Evolutionary conservation across 208 protist genomes (phyloP), one percentile per base, ranked within the genome.

Genomic region (Herpetomonas samuelpessoai): DNA sequence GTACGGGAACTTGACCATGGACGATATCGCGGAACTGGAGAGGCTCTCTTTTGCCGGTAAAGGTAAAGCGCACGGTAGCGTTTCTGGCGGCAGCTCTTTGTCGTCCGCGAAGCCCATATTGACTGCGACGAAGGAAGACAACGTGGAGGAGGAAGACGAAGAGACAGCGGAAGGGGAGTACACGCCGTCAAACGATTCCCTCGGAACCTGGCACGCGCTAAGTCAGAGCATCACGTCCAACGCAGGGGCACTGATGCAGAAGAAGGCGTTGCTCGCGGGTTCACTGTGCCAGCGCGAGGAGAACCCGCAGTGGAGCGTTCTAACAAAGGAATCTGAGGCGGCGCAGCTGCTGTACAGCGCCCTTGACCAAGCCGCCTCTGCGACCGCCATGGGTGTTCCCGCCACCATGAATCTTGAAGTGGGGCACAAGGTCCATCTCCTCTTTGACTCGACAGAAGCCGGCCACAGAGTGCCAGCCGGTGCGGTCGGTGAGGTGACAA

Each of bases 311-410:
- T 75, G 71, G 38, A 68, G 71, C 29, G 78, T 79, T 30, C 68
- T 95, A 25, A n/a, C n/a, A n/a, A 91, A 91, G 66, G 78, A 81
- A 24, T 76, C 72, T 19, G 86, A 95, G 57, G 72, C 90, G 41
- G 89, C 86, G 16, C 88, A 83, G 68, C 93, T 91, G 45, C 66
- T 95, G 22, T 70, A 93, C 18, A 92, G 74, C 56, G 82, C 87
- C 73, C 62, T 96, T 19, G 25, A 76, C 49, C 77, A 89, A 63
- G 86, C 78, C 38, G 71, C 64, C 55, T 39, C 69, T 10, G 56
- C 83, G 14, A 57, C 59, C 26, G 75, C 84, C 46, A 81, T 84
- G 53, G 79, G 79, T 4, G 57, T 96, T 19, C 62, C 92, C 14
- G 82, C 89, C 39, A 60, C 72, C 3, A 68, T 96, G 24, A 96